Conservation (phyloP, 2,329 filamentous ascomycete species). For the Knufia petricola region DNA sequence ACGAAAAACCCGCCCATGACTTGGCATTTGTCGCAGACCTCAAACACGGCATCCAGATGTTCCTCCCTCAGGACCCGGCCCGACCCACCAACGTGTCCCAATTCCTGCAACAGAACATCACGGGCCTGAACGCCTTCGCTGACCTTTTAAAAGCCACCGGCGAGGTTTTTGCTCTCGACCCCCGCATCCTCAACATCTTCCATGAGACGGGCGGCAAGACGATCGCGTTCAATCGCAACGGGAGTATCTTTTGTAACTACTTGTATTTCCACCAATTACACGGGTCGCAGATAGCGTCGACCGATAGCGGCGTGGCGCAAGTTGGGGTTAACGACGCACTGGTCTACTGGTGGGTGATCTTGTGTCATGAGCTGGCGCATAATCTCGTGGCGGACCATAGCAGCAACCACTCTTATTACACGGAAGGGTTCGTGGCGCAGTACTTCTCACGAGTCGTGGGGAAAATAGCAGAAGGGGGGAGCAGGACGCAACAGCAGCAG, state of each 20-base stretch:
- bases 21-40: constrained; percentile 61
- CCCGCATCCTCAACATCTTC: constrained; percentile 70
- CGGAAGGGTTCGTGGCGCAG: constrained; percentile 29
- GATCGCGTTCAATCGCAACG: constrained; percentile 84
- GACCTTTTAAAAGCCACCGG: constrained; percentile 59
- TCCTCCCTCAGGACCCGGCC: constrained; percentile 49
- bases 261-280: constrained; percentile 79
- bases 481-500: background rate
- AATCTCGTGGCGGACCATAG: constrained; percentile 76
- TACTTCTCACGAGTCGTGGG: constrained; percentile 20
- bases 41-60: constrained; percentile 63
- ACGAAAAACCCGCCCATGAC: constrained; percentile 63
- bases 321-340: constrained; percentile 57
- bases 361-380: constrained; percentile 92
- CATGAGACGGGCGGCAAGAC: constrained; percentile 69
- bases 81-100: constrained; percentile 35
- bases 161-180: constrained; percentile 60
- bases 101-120: constrained; percentile 55
- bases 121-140: constrained; percentile 60
- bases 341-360: constrained; percentile 89
- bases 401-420: constrained; percentile 73
- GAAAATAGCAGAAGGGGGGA: constrained; percentile 10
- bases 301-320: constrained; percentile 16
- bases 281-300: constrained; percentile 37
- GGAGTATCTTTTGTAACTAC: constrained; percentile 89